phyloP scores from a whole-genome alignment of 768 basidiomycete species.

The Hypholoma fasciculare region DNA sequence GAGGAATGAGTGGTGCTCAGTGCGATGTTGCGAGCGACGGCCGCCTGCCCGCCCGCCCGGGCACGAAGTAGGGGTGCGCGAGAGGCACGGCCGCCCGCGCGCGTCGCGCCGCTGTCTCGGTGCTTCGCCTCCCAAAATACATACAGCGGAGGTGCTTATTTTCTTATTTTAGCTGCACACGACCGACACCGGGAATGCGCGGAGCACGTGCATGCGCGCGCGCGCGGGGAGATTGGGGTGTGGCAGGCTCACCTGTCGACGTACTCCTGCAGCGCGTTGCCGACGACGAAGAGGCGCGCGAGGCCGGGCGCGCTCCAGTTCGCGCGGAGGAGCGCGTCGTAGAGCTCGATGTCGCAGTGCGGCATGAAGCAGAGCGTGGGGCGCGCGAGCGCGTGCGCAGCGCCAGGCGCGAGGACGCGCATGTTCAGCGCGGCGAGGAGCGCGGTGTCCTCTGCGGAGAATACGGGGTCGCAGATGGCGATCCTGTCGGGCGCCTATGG shows the following conservation, averaged over 20 bases:
- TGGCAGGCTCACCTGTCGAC: constrained; percentile 53
- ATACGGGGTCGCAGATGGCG: constrained; percentile 72
- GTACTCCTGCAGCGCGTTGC: constrained; percentile 68
- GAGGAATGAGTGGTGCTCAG: no score
- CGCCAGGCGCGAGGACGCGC: constrained; percentile 27
- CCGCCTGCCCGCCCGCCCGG: not conserved
- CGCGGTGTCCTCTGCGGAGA: constrained; percentile 57
- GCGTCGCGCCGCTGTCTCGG: not conserved
- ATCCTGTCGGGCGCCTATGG: constrained; percentile 48
- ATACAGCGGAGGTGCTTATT: no score
- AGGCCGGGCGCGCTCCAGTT: constrained; percentile 58
- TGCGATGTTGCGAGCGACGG: no score
- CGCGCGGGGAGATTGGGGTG: not conserved
- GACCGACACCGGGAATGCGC: not conserved
- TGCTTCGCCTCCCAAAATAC: no score
- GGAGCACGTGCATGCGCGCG: not conserved
- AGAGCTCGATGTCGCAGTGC: constrained; percentile 72
- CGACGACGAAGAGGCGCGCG: constrained; percentile 54
- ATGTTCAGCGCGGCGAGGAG: constrained; percentile 48
- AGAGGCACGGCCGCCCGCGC: constrained; percentile 3
- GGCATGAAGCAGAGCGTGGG: constrained; percentile 79
- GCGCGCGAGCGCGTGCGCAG: constrained; percentile 33
- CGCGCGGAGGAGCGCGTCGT: constrained; percentile 61
- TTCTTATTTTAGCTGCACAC: not conserved
- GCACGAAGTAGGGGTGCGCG: constrained; percentile 2